phyloP scores from a whole-genome alignment of 352 stramenopile species.

The Phytophthora agathidicida region DNA sequence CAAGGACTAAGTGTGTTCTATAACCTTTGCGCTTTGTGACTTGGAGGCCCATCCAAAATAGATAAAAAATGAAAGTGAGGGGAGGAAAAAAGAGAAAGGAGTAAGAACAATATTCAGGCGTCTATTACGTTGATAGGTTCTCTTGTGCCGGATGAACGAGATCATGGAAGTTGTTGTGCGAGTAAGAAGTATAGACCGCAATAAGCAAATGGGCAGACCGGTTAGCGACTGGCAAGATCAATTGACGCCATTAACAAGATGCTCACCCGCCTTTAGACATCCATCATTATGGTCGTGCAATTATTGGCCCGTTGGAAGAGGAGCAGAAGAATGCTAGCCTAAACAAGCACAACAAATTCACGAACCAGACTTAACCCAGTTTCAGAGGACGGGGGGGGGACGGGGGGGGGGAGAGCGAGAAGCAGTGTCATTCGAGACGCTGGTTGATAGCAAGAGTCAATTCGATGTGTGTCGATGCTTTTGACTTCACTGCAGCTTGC shows the following conservation, averaged over 20 bases:
- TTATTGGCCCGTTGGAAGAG: conserved; percentile 56
- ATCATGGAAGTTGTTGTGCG: conserved; percentile 80
- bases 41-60: conserved; percentile 50
- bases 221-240: conserved; percentile 83
- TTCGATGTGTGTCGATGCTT: conserved; percentile 90
- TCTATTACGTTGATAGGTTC: conserved; percentile 85
- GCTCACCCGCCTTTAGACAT: conserved; percentile 77
- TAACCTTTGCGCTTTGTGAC: conserved; percentile 72
- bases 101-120: conserved; percentile 79
- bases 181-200: conserved; percentile 66
- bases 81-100: conserved; percentile 39
- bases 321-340: conserved; percentile 32
- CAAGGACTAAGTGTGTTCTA: conserved; percentile 44
- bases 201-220: conserved; percentile 54
- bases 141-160: conserved; percentile 75
- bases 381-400: conserved; percentile 27
- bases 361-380: conserved; percentile 9
- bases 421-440: conserved; percentile 54
- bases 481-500: conserved; percentile 91
- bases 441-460: conserved; percentile 59
- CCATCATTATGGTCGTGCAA: conserved; percentile 66
- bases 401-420: conserved; percentile 17
- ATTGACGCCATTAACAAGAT: conserved; percentile 76
- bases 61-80: conserved; percentile 10
- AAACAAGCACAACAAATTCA: conserved; percentile 30